Evolutionary conservation across 2,329 filamentous ascomycete genomes (phyloP), one percentile per base, ranked within the genome.

Genomic region (Hypoxylon sp.): DNA sequence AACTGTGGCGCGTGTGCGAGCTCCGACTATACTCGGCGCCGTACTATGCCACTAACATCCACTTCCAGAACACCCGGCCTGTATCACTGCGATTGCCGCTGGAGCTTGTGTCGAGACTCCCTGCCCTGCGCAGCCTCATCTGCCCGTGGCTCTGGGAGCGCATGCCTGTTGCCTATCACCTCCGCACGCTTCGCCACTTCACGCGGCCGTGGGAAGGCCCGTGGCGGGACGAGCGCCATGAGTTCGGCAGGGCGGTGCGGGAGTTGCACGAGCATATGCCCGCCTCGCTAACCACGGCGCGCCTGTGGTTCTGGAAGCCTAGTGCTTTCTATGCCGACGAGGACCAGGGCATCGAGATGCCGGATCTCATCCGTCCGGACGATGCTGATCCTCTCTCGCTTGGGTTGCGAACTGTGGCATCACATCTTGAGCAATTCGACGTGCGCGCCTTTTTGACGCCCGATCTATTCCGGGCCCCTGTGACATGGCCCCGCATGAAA

Each of bases 131-230:
- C 45, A 60, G 45, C 60, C 67, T 73, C 34, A 60, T 70, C 19
- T 71, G 60, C 64, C 69, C 70, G 19, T 72, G 70, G 69, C 41
- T 73, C 45, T 73, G 67, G 67, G 71, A 70, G 67, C 62, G 53
- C 52, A 21, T 68, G 38, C 71, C 69, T 19, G 50, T 67, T 41
- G 64, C 71, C 32, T 72, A 61, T 32, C 57, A 46, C 43, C 56
- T 53, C 3, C 67, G 49, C 17, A 55, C 63, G 30, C 13, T 72
- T 34, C 64, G 67, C 52, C 59, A 53, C 62, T 57, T 64, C 49
- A 25, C 63, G 45, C 64, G 43, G 19, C 48, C 60, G 28, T 72
- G 67, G 71, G 71, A 64, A 60, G 70, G 70, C 21, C 69, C 69
- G 46, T 70, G 67, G 61, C 67, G 69, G 17, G 69, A 73, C 57